Evolutionary conservation across 495 filamentous ascomycete species (phyloP), one percentile per base, ranked within the genome.

Genomic region (Penicillium samsonianum): DNA sequence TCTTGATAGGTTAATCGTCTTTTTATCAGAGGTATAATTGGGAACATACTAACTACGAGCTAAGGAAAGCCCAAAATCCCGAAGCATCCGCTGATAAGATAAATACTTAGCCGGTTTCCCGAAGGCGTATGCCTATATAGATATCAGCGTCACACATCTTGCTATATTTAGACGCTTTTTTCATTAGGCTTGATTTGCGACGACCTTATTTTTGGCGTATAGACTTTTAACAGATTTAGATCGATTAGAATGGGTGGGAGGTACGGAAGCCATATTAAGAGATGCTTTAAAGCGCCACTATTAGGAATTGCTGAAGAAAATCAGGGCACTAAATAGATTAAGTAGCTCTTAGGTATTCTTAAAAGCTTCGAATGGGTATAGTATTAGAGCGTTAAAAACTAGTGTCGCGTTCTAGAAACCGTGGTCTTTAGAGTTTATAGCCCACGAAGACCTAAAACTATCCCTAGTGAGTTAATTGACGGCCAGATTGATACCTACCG

Each of bases 341-440:
- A 38, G 4, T 38, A 38, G 35, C 5, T 38, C 35, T 38, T 1
- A 38, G 35, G 14, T 3, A 38, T 38, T 38, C 35, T 28, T n/a
- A n/a, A 38, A 38, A n/a, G 35, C 35, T 38, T 38, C 35, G 35
- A n/a, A 38, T 38, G 35, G 14, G 14, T 38, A 38, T 4, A 38
- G 35, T 38, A n/a, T 38, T 38, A 38, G 10, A n/a, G 35, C 35
- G 35, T 38, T 38, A 14, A 38, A 38, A 17, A 38, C 35, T 4
- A 38, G 35, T 38, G 5, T 38, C 35, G 35, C 35, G 2, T 14
- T 38, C 35, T 5, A 38, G 35, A 38, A 38, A 38, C 35, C 35
- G 35, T 38, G 41, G 41, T 43, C 41, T 43, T 43, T 8, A 43
- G 41, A 43, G 41, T 28, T 43, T 9, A 43, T 43, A 19, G 41